Evolutionary conservation across 2,329 filamentous ascomycete species (phyloP).

Genomic region (Alternaria panax): DNA sequence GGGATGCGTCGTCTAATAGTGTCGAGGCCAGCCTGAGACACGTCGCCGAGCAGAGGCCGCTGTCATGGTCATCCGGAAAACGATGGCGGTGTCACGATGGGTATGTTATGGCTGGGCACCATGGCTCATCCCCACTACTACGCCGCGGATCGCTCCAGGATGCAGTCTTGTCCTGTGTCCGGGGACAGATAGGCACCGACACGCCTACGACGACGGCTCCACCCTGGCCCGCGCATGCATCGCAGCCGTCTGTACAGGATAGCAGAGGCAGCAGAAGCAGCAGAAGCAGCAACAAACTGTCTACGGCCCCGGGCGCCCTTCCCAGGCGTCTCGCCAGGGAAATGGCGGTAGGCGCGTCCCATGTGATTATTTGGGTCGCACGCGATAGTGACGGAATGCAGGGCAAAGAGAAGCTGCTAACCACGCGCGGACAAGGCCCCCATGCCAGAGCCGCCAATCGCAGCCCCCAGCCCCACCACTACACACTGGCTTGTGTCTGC

Average conservation of each 20-base stretch:
- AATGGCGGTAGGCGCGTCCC: slow-evolving; percentile 19
- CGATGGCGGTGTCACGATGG: slow-evolving; percentile 31
- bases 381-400: slow-evolving; percentile 13
- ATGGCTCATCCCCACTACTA: slow-evolving; percentile 14
- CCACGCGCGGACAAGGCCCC: neutral
- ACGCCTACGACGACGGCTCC: neutral
- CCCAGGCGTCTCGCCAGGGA: neutral
- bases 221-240: neutral
- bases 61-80: slow-evolving; percentile 36
- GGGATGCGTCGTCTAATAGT: slow-evolving; percentile 19
- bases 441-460: slow-evolving; percentile 7
- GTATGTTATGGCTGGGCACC: slow-evolving; percentile 23
- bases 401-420: slow-evolving; percentile 9
- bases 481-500: slow-evolving; percentile 6
- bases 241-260: neutral
- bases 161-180: slow-evolving; percentile 1
- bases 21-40: slow-evolving; percentile 17
- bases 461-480: slow-evolving; percentile 3
- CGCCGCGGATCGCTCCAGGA: slow-evolving; percentile 10
- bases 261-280: neutral
- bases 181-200: slow-evolving; percentile 5
- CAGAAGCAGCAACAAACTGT: neutral
- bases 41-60: slow-evolving; percentile 19
- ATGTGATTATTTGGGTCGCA: slow-evolving; percentile 14
- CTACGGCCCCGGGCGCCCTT: neutral